These are phyloP conservation scores for Ophiostoma australiae DNA, from an alignment of 2,329 filamentous ascomycete species.

Conservation along the genomic window DNA sequence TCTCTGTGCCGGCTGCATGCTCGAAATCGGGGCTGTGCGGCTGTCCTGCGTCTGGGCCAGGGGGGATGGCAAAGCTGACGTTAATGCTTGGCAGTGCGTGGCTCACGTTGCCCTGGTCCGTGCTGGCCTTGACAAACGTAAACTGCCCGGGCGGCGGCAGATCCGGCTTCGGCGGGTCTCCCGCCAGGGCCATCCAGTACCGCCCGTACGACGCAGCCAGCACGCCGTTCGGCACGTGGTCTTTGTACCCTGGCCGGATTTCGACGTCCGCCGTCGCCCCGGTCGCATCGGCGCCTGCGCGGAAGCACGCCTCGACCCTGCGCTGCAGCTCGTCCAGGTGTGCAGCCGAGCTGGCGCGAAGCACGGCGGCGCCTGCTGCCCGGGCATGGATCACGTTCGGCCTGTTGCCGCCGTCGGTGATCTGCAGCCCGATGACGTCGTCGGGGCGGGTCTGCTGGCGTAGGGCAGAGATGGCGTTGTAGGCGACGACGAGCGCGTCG, in stretches of 20 bases:
- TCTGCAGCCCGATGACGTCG: constrained; percentile 15
- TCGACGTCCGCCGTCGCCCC: background rate
- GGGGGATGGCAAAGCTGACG: background rate
- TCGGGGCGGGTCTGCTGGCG: constrained; percentile 16
- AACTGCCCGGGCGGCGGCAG: background rate
- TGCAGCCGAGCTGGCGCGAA: background rate
- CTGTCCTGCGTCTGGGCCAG: background rate
- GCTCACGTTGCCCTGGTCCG: background rate
- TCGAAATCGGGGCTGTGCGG: background rate
- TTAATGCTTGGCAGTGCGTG: background rate
- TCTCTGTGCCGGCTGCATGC: background rate
- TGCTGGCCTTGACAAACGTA: background rate
- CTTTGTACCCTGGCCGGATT: background rate
- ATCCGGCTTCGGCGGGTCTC: background rate
- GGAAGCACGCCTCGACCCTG: background rate
- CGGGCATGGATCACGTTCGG: constrained; percentile 17
- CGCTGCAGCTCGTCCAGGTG: background rate
- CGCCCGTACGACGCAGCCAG: background rate
- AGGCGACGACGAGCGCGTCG: background rate
- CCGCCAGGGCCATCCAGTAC: background rate
- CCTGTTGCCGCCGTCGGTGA: constrained; percentile 16
- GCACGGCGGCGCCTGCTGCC: background rate
- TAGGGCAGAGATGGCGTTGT: constrained; percentile 1
- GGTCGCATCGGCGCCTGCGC: background rate
- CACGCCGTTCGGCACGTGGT: background rate